Conservation (phyloP, 371 early-diverging fungal species). For the Lichtheimia hyalospora region DNA sequence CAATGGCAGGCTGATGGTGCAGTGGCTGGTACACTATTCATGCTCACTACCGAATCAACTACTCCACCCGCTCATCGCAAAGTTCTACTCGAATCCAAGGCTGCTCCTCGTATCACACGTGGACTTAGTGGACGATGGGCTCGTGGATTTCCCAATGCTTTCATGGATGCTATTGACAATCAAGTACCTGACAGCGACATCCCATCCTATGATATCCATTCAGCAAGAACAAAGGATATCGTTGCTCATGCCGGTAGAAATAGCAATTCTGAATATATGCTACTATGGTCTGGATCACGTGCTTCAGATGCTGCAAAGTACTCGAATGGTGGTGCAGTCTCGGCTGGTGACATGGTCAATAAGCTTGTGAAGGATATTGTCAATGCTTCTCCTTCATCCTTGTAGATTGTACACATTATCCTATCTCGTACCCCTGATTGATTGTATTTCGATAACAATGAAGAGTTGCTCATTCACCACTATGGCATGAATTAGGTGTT, state of each 20-base stretch:
- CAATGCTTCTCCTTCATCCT: background rate
- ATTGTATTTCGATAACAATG: too few relatives aligned
- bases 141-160: conserved; percentile 34
- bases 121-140: conserved; percentile 36
- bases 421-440: too few relatives aligned
- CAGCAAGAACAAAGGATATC: conserved; percentile 43
- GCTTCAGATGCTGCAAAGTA: conserved; percentile 27
- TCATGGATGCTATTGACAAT: conserved; percentile 31
- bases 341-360: conserved; percentile 25
- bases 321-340: conserved; percentile 32
- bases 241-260: conserved; percentile 24
- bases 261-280: conserved; percentile 31
- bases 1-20: conserved; percentile 35
- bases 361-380: conserved; percentile 24
- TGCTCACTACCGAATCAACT: conserved; percentile 33
- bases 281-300: conserved; percentile 29
- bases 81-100: conserved; percentile 17
- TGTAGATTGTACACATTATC: too few relatives aligned
- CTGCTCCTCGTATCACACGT: conserved; percentile 25
- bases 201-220: conserved; percentile 42
- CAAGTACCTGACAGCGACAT: conserved; percentile 12
- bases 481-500: too few relatives aligned
- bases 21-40: conserved; percentile 41
- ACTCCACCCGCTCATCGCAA: conserved; percentile 31
- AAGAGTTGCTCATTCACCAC: too few relatives aligned